Conservation (phyloP, 495 filamentous ascomycete genomes). For the Melanomma pulvis-pyrius region DNA sequence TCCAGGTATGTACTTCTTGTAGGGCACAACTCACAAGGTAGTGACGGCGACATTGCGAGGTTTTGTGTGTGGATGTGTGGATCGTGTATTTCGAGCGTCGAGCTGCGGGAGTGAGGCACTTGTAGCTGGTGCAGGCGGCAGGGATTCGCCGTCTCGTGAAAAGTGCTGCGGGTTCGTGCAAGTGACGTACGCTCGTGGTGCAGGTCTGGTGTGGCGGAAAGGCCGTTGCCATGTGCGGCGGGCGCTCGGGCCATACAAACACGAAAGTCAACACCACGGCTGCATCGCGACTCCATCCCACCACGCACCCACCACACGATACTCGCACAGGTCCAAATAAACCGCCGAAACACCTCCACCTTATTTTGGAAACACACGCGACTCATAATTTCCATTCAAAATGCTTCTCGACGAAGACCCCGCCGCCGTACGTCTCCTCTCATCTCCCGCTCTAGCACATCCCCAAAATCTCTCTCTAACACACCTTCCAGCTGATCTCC, state of each 20-base stretch:
- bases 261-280: conserved; percentile 22
- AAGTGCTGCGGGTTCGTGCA: conserved; percentile 9
- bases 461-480: conserved; percentile 30
- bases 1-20: conserved; percentile 32
- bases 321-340: not conserved
- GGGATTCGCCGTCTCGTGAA: conserved; percentile 2
- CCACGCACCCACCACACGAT: conserved; percentile 1
- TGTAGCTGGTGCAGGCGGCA: conserved; percentile 19
- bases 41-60: conserved; percentile 34
- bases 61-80: not conserved
- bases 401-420: conserved; percentile 99
- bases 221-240: conserved; percentile 21
- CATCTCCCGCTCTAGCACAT: not conserved
- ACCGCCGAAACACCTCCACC: not conserved
- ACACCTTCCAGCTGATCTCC: conserved; percentile 70
- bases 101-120: not conserved
- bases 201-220: conserved; percentile 6
- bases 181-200: conserved; percentile 30
- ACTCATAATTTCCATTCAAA: conserved; percentile 42
- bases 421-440: conserved; percentile 62
- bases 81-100: not conserved
- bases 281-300: conserved; percentile 9
- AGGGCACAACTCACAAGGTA: conserved; percentile 34
- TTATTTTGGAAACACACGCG: not conserved
- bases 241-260: conserved; percentile 27